Conservation (phyloP, 2,329 filamentous ascomycete genomes). For the Rhynchosporium agropyri region DNA sequence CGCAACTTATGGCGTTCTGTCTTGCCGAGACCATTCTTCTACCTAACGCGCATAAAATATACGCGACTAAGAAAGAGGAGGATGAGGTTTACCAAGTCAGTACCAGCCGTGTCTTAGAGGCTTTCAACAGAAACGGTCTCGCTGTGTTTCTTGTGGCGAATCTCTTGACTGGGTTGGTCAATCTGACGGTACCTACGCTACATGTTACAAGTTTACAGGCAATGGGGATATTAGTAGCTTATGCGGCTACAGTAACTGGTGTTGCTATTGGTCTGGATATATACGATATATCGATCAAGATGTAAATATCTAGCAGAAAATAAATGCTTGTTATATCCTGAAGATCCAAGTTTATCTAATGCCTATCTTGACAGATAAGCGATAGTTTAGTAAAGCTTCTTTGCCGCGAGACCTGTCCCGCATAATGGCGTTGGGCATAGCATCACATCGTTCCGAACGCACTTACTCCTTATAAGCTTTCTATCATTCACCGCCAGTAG, state of each 20-base stretch:
- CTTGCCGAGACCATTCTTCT: constrained; percentile 78
- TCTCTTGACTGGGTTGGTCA: constrained; percentile 84
- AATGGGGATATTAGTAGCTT: constrained; percentile 75
- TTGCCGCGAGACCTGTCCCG: no score
- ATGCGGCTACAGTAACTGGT: constrained; percentile 67
- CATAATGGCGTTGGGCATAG: no score
- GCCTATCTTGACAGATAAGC: no score
- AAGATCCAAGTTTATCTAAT: no score
- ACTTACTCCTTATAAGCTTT: no score
- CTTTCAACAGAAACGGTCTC: constrained; percentile 88
- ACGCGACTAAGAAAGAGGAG: constrained; percentile 57
- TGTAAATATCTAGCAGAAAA: constrained; percentile 48
- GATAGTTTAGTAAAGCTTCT: no score
- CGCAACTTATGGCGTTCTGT: constrained; percentile 79
- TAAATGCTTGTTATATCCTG: no score
- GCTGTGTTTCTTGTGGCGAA: constrained; percentile 87
- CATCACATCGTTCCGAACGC: no score
- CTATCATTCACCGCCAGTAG: no score
- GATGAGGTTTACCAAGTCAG: constrained; percentile 65
- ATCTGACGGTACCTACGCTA: constrained; percentile 82
- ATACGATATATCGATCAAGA: constrained; percentile 70
- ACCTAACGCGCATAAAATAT: constrained; percentile 62
- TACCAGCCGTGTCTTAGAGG: constrained; percentile 78
- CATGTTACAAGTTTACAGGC: constrained; percentile 65
- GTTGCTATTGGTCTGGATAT: constrained; percentile 69